Base-by-base conservation (phyloP, 345 rosid species). In the Citrus mangshanensis region DNA sequence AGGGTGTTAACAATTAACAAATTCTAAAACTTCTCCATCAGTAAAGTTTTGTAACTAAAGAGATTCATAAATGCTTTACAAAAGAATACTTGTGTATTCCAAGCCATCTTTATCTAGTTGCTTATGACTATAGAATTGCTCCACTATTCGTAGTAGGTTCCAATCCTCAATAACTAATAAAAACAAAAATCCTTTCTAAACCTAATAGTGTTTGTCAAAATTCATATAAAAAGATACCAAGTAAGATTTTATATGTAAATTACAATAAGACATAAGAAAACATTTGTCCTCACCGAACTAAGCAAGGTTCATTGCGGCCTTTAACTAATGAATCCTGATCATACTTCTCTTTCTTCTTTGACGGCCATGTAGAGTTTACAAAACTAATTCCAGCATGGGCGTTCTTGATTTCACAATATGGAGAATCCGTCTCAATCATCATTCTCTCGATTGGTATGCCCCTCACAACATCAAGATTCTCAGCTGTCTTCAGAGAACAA, bases 381-480 rank as follows among this genome's bases (percentile, higher is more conserved):
- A 88, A 89, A 34, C 72, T 81, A 38, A 91, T 87, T 40, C 98
- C 95, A 8, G 98, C 97, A 70, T 94, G 95, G 63, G 98, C 89
- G 84, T 82, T 96, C 78, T 86, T 96, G 40, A 96, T 90, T 37
- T 96, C 98, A 72, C 98, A 96, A 69, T 96, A 94, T n/a, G 99
- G 99, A 78, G 99, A 94, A 84, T 96, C 99, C 6, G 98, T 96
- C 84, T 96, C 98, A 21, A 94, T 93, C 98, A 94, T 96, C 97
- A 93, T 93, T 84, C 92, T 91, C 81, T 91, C 98, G 73, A 89
- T 76, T 5, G 98, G 98, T 73, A 96, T 86, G 19, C 85, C 90
- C 76, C 79, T 91, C 76, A 93, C 87, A 64, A 94, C 97, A 55
- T 89, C 90, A 86, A 96, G 88, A 86, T 94, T 93, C 83, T 96